Base-by-base conservation (phyloP, 1,284 basidiomycete genomes). In the Cryptococcus wingfieldii region DNA sequence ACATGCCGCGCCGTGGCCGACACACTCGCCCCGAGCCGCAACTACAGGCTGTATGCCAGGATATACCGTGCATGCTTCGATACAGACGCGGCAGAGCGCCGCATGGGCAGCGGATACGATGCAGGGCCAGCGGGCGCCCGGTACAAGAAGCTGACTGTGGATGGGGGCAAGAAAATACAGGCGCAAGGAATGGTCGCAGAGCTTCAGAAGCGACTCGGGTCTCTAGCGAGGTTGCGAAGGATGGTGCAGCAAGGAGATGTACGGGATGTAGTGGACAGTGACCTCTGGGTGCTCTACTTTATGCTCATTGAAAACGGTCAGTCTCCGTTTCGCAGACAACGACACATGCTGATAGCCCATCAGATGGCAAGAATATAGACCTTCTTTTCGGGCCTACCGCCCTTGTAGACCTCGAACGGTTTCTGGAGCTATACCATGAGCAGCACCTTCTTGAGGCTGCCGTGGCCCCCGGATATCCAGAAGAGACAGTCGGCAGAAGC, bases 1-100 rank as follows among this genome's bases (percentile, higher is more conserved):
- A 77, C 83, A 5, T 84, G 78, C 59, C 76, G 67, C 5, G 58
- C 70, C 42, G 64, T 88, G 18, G 56, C 83, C 68, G 12, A 63
- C 39, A 53, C 70, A 1, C 79, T 88, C 57, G 53, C 63, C 2
- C 68, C 69, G 4, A 47, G 58, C 8, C 63, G 74, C n/a, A 86
- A 86, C 65, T 80, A 80, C 8, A 68, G 79, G 18, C 79, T 90
- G 51, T 85, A 84, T 65, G 80, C 84, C 0, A 68, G 77, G 42
- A 79, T 90, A 31, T 89, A 85, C 70, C 77, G 78, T 18, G 60
- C 72, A 61, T 81, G 80, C 62, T 90, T 89, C 75, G 88, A 89
- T 70, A 60, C 66, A 9, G 77, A 75, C 7, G 82, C 86, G 2
- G 79, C 80, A 1, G 68, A 77, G 53, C 80, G 89, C 16, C 80